Conservation (phyloP, 257 asterid genomes). For the Echium plantagineum region DNA sequence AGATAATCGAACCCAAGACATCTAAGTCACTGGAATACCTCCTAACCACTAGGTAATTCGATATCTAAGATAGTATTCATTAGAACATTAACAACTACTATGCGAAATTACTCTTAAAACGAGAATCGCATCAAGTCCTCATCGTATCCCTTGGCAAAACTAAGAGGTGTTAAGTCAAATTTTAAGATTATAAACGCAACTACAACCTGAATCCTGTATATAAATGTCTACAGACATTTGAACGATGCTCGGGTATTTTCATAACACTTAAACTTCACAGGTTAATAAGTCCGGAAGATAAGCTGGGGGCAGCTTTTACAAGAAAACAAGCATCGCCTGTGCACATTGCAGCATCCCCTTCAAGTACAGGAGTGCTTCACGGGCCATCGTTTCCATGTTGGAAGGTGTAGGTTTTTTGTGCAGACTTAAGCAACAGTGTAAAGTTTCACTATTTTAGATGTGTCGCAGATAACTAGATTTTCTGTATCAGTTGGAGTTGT, state of each 20-base stretch:
- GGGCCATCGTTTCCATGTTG: too few species aligned
- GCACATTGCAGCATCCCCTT: neutral
- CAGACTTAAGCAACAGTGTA: slow-evolving; percentile 34
- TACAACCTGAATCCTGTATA: neutral
- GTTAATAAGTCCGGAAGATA: neutral
- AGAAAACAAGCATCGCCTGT: neutral
- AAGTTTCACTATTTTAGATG: slow-evolving; percentile 78
- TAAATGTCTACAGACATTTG: neutral
- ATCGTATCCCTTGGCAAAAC: too few species aligned
- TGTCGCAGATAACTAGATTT: slow-evolving; percentile 75
- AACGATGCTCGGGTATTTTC: neutral
- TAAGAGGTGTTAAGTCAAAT: too few species aligned
- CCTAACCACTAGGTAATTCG: too few species aligned
- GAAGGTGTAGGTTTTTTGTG: neutral
- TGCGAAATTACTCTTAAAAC: too few species aligned
- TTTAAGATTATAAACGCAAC: neutral
- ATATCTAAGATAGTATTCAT: too few species aligned
- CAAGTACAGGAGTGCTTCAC: neutral
- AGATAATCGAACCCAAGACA: too few species aligned
- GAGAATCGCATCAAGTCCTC: too few species aligned
- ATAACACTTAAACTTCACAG: neutral
- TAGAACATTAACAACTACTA: too few species aligned
- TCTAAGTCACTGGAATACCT: too few species aligned
- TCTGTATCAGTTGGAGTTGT: slow-evolving; percentile 74
- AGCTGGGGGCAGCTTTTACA: neutral